Base-by-base conservation (phyloP, 169 alveolate species). In the Cryptosporidium parvum region DNA sequence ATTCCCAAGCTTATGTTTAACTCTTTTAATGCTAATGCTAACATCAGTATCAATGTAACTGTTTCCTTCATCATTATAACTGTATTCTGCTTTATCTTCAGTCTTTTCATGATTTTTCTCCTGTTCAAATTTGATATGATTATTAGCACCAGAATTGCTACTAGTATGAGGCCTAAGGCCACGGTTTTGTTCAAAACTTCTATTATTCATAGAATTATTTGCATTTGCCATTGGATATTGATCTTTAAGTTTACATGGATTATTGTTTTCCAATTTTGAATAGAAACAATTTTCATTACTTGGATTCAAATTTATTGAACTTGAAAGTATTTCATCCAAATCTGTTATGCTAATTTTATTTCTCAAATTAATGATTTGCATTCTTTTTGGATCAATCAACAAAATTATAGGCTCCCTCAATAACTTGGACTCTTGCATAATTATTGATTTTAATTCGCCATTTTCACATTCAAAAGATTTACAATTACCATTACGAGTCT, bases 301-400 rank as follows among this genome's bases (percentile, higher is more conserved):
- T 7, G 70, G 21, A 58, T 73, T 73, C 9, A 73, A 52, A 14
- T 53, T 29, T 4, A 73, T 42, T 18, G 86, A 73, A 8, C 52
- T 56, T 3, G 39, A 44, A 31, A 73, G 21, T 35, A 56, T 73
- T 14, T 42, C 56, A 10, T 73, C 86, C 33, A 73, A 29, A n/a
- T 73, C 71, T 7, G 68, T 10, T 1, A 29, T 73, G 39, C 31
- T 70, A 31, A 29, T 51, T 8, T 71, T 56, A 14, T 29, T 31
- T 29, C 31, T 71, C 26, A 73, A 59, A 14, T 53, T 35, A 12
- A 59, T 56, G 12, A n/a, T 39, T 14, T 73, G 59, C 86, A 59
- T 73, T 53, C 35, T 73, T 73, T 52, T 45, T 18, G 86, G 86
- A 56, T 73, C 72, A 52, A 73, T 73, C 52, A 73, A 16, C 29